Evolutionary conservation across 148 eudicot genomes (phyloP).

Genomic region (Arbutus unedo): DNA sequence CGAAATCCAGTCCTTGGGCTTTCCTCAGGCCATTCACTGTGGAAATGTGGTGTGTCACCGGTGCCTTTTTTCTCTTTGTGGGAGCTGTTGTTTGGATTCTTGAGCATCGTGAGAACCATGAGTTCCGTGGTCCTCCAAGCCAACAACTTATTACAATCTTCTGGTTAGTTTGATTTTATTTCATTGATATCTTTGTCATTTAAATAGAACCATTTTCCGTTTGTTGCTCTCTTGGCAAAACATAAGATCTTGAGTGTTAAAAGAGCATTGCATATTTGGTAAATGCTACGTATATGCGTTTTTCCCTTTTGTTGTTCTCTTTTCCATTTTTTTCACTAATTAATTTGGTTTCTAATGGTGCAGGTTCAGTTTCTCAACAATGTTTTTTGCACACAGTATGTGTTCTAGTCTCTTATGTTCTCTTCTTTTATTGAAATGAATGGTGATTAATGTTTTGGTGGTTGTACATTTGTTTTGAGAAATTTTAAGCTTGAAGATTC

Average conservation of each 20-base stretch:
- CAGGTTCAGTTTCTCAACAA: slow-evolving; percentile 98
- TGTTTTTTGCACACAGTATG: slow-evolving; percentile 96
- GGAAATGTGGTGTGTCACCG: slow-evolving; percentile 67
- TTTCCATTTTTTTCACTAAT: neutral
- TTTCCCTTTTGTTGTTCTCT: neutral
- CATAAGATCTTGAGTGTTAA: neutral
- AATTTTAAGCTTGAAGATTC: neutral
- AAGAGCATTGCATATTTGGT: neutral
- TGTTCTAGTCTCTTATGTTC: slow-evolving; percentile 19
- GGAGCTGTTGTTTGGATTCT: slow-evolving; percentile 77
- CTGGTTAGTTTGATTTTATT: slow-evolving; percentile 42
- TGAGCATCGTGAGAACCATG: slow-evolving; percentile 68
- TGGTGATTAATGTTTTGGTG: neutral
- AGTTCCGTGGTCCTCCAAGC: slow-evolving; percentile 78
- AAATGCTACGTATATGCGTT: neutral
- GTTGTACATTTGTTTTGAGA: neutral
- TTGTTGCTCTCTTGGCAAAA: neutral
- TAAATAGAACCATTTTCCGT: neutral
- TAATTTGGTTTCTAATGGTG: slow-evolving; percentile 24
- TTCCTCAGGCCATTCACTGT: slow-evolving; percentile 66
- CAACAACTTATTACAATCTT: slow-evolving; percentile 64
- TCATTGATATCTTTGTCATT: neutral
- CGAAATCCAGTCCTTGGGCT: slow-evolving; percentile 58
- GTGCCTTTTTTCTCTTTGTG: slow-evolving; percentile 52
- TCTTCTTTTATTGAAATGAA: neutral